Percentiles rank a stretch among this genome's conserved stretches.
These are phyloP conservation scores for Exophiala calicioides DNA, from an alignment of 2,329 filamentous ascomycete genomes.

Conservation along the genomic window DNA sequence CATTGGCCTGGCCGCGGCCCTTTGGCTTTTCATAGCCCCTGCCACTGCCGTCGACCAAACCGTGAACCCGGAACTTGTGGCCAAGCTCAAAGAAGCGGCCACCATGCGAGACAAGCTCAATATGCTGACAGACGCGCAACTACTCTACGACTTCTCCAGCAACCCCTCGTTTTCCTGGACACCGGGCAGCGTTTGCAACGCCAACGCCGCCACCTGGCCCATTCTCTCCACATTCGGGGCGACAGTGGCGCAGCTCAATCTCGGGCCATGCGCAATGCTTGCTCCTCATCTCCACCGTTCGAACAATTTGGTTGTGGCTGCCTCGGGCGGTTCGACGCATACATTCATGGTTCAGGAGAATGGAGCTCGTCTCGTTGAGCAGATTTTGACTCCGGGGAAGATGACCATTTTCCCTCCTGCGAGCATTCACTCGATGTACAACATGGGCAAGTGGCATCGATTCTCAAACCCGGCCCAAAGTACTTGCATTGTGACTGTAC, in stretches of 20 bases:
- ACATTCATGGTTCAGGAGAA: conserved; percentile 53
- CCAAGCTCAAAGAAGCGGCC: conserved; percentile 42
- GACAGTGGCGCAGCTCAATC: conserved; percentile 44
- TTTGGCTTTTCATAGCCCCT: conserved; percentile 28
- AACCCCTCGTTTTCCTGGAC: conserved; percentile 19
- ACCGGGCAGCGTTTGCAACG: conserved; percentile 25
- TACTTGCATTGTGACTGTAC: conserved; percentile 30
- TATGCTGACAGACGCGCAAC: conserved; percentile 47
- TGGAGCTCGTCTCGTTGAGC: conserved; percentile 42
- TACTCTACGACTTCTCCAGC: conserved; percentile 52
- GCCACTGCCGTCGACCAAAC: conserved; percentile 42
- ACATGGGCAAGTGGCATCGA: conserved; percentile 37
- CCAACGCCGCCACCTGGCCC: conserved; percentile 48
- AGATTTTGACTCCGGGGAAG: conserved; percentile 42
- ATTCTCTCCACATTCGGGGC: conserved; percentile 44
- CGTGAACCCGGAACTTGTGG: conserved; percentile 42
- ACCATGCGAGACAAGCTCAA: conserved; percentile 50
- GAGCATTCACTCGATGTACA: conserved; percentile 50
- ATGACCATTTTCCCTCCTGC: conserved; percentile 51
- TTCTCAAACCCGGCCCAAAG: background rate
- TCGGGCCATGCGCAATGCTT: conserved; percentile 51
- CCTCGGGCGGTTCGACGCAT: conserved; percentile 46
- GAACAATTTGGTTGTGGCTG: conserved; percentile 46
- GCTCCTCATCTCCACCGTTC: conserved; percentile 49
- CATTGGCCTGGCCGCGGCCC: conserved; percentile 25